Evolutionary conservation across 768 basidiomycete genomes (phyloP).

Genomic region (Harrya chromipes): DNA sequence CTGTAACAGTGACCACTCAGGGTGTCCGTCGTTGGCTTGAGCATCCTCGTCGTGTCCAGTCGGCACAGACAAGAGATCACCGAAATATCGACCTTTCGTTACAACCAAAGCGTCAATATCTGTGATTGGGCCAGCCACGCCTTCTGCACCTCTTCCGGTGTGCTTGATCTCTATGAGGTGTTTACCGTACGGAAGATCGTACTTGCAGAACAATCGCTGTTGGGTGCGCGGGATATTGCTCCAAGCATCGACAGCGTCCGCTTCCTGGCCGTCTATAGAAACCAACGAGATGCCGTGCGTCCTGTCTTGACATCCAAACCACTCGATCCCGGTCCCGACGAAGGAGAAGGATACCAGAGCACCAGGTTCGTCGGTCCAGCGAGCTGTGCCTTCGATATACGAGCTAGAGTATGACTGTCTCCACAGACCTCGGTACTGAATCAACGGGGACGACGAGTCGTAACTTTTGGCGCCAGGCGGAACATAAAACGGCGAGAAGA

Average conservation of each 20-base stretch:
- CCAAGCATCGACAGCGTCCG: conserved; percentile 47
- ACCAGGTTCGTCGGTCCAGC: conserved; percentile 45
- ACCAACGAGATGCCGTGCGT: conserved; percentile 55
- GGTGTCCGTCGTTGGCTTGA: neutral
- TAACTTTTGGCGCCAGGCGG: conserved; percentile 70
- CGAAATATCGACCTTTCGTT: conserved; percentile 38
- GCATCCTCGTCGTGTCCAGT: conserved; percentile 1
- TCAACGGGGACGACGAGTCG: conserved; percentile 64
- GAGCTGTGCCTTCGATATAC: conserved; percentile 50
- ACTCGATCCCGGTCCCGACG: conserved; percentile 73
- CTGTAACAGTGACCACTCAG: conserved; percentile 56
- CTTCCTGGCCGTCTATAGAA: conserved; percentile 52
- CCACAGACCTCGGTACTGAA: conserved; percentile 64
- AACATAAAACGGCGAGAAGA: conserved; percentile 70
- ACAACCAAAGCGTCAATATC: conserved; percentile 71
- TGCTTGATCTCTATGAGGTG: conserved; percentile 68
- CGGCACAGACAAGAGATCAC: neutral
- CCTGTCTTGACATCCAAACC: conserved; percentile 62
- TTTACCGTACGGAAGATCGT: conserved; percentile 44
- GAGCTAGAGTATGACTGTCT: conserved; percentile 46
- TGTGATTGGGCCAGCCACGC: conserved; percentile 34
- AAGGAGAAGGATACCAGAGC: conserved; percentile 59
- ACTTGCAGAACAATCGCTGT: conserved; percentile 65
- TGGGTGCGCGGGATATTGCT: conserved; percentile 39
- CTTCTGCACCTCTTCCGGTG: conserved; percentile 40